Evolutionary conservation across 169 alveolate species (phyloP), one percentile per base, ranked within the genome.

Genomic region (Theileria annulata): DNA sequence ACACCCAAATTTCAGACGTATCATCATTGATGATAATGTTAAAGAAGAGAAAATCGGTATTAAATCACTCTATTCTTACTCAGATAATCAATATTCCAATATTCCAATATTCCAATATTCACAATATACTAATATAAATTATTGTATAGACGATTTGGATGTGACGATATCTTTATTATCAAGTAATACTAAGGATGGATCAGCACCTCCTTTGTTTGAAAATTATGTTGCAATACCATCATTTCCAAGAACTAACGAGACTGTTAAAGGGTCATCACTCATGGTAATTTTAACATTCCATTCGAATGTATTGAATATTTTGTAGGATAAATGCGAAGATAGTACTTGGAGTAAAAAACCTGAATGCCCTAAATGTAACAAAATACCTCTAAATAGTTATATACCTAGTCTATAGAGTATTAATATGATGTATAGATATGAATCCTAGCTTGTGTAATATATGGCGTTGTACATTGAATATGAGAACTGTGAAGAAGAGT

Each of bases 151-250:
- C 5, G 79, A 77, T 19, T 78, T 76, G 23, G 87, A 84, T 56
- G 28, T 84, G 15, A 35, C 15, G 42, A 17, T 84, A 19, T 30
- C 37, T 3, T 6, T 77, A 15, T 47, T 71, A 25, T 23, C 58
- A 27, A 67, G 77, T 64, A 42, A 27, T 47, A 70, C 73, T 49
- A 59, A 70, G 25, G 88, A 84, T 28, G 90, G 87, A 0, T 66
- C 75, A 5, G 81, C 87, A 8, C 80, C 90, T 4, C 33, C 71
- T 25, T 9, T 12, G 51, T 19, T 84, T 19, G 87, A 77, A 23
- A 62, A 84, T 42, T 70, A 28, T 25, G 64, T 84, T 10, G 80
- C 83, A 21, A 59, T 78, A 4, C 90, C 90, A 15, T 77, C 83
- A 13, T 84, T 70, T 69, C 90, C 90, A 9, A 63, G 75, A n/a